Conservation (phyloP, 2,329 filamentous ascomycete genomes). For the Colletotrichum sp. region DNA sequence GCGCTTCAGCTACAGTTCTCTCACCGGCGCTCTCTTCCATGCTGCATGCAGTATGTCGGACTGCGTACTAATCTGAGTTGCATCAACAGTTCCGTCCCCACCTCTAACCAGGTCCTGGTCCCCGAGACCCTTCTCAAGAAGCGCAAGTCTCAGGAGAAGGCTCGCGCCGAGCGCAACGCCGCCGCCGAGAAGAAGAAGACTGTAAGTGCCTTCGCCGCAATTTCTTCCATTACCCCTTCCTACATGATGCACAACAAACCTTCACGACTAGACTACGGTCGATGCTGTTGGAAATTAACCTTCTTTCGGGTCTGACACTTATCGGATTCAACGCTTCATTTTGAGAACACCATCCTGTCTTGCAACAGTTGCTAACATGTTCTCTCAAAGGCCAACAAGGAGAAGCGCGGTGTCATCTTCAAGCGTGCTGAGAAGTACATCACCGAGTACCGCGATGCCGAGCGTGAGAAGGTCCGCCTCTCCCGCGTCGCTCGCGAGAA, state of each 20-base stretch:
- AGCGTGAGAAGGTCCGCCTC: slow-evolving; percentile 98
- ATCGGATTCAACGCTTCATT: slow-evolving; percentile 32
- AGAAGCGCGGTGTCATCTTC: slow-evolving; percentile 99
- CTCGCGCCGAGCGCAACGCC: slow-evolving; percentile 84
- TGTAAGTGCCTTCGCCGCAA: slow-evolving; percentile 66
- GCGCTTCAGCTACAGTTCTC: slow-evolving; percentile 92
- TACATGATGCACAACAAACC: slow-evolving; percentile 86
- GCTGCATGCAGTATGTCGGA: slow-evolving; percentile 64
- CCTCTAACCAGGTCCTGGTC: slow-evolving; percentile 93
- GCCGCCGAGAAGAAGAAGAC: slow-evolving; percentile 87
- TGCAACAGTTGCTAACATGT: neutral
- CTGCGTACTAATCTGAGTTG: slow-evolving; percentile 80
- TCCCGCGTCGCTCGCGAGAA: slow-evolving; percentile 87
- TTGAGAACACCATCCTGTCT: slow-evolving; percentile 17
- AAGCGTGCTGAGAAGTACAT: slow-evolving; percentile 99
- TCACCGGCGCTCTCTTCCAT: slow-evolving; percentile 79
- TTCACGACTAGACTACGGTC: slow-evolving; percentile 94
- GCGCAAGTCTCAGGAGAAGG: slow-evolving; percentile 99
- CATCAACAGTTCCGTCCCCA: slow-evolving; percentile 80
- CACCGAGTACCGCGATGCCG: slow-evolving; percentile 97
- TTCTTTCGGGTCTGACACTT: slow-evolving; percentile 98
- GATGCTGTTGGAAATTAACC: slow-evolving; percentile 96
- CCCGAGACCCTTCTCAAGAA: slow-evolving; percentile 99
- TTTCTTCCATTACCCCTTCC: slow-evolving; percentile 3
- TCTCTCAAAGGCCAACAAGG: slow-evolving; percentile 83